These are phyloP conservation scores for Naganishia albida DNA, from an alignment of 1,284 basidiomycete genomes.

Conservation along the genomic window DNA sequence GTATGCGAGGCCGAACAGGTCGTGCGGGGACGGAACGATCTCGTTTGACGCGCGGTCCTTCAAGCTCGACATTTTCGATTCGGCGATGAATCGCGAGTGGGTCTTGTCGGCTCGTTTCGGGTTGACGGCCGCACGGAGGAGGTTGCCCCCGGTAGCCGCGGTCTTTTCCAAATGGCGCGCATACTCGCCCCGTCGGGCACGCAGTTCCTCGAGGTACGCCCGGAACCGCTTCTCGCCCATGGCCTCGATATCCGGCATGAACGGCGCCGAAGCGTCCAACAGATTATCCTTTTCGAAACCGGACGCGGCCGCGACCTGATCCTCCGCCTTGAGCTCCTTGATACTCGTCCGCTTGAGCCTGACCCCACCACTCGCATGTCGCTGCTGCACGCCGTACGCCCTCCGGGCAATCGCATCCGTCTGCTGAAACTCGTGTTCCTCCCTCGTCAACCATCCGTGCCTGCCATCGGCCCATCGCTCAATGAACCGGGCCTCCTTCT, in stretches of 20 bases:
- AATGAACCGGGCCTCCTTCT: conserved; percentile 51
- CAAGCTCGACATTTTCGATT: conserved; percentile 30
- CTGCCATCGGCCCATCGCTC: conserved; percentile 47
- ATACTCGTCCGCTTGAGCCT: conserved; percentile 22
- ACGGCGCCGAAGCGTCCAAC: conserved; percentile 13
- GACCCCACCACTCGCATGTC: conserved; percentile 3
- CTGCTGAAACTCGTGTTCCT: conserved; percentile 24
- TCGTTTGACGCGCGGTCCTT: not conserved
- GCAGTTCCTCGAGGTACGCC: conserved; percentile 43
- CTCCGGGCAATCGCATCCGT: conserved; percentile 1
- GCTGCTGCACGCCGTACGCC: not conserved
- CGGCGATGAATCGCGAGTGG: conserved; percentile 31
- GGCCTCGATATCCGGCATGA: conserved; percentile 47
- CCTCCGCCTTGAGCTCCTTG: conserved; percentile 39
- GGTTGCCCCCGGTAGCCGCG: conserved; percentile 4
- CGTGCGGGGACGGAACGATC: conserved; percentile 41
- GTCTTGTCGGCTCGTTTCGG: conserved; percentile 31
- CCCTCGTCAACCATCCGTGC: conserved; percentile 40
- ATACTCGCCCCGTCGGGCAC: conserved; percentile 38
- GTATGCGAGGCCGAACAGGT: conserved; percentile 46
- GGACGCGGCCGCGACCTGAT: conserved; percentile 1
- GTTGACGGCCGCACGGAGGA: conserved; percentile 21
- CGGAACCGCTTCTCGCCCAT: conserved; percentile 49
- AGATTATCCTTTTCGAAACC: conserved; percentile 2
- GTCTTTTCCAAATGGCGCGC: conserved; percentile 21